Evolutionary conservation across 352 stramenopile species (phyloP), one percentile per base, ranked within the genome.

Genomic region (Aphanomyces invadans): DNA sequence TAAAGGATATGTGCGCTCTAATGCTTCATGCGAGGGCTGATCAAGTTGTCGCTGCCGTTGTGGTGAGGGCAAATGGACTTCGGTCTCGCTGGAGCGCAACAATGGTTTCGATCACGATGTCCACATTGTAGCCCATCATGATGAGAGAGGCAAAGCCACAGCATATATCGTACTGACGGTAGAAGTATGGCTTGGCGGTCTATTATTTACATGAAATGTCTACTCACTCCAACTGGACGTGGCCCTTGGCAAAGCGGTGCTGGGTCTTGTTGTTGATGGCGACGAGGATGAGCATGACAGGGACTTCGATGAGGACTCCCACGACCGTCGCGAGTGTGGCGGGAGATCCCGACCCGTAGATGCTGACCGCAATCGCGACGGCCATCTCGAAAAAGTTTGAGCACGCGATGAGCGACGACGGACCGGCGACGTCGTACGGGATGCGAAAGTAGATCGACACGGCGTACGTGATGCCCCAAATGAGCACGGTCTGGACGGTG

Each of bases 371-470:
- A 36, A 90, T 74, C 4, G 79, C 84, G 29, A 89, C 71, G 31
- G 80, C 85, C 46, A 92, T 67, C 65, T 91, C 84, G 69, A 89
- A 93, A 71, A 91, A 91, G 78, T 91, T 93, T 71, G 81, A 90
- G n/a, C 79, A 85, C n/a, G 81, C 80, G 33, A 86, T 91, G 68
- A 93, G 88, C 26, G 79, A 75, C 23, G 71, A 60, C 7, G 71
- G 71, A 4, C 54, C 71, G 2, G 69, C 68, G 9, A 75, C 42
- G 28, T 62, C 54, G 26, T 70, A 68, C 19, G 59, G n/a, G 2
- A 75, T 23, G 19, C 44, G 33, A 23, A 74, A 45, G 15, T 56
- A 74, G 7, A 88, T 73, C 29, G 76, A 76, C 12, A 74, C 70
- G 52, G 74, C 73, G 70, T 87, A 85, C 3, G 65, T 75, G n/a